Evolutionary conservation across 2,329 filamentous ascomycete genomes (phyloP).

Genomic region (Apiospora kogelbergensis): DNA sequence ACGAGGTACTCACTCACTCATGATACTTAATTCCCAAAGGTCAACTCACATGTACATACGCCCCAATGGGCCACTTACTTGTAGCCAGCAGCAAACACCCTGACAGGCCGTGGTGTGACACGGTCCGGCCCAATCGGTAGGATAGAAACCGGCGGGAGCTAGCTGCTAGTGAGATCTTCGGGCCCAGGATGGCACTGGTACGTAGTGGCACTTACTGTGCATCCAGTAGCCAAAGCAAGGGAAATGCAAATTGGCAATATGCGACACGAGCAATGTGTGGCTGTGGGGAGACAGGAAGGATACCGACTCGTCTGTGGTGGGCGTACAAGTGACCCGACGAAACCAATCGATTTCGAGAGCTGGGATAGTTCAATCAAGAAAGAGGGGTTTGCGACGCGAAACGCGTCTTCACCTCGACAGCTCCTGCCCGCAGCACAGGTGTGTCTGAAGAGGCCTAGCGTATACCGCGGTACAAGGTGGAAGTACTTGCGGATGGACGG

Average conservation of each 20-base stretch:
- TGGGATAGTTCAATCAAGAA: not conserved
- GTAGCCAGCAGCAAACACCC: not conserved
- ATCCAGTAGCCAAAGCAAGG: too few relatives aligned
- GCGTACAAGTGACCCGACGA: not conserved
- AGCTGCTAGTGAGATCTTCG: not conserved
- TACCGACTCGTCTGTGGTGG: not conserved
- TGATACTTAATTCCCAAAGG: not conserved
- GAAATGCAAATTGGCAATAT: not conserved
- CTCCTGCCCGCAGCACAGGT: not conserved
- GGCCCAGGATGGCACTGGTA: not conserved
- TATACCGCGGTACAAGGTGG: not conserved
- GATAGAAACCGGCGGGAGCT: not conserved
- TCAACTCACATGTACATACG: not conserved
- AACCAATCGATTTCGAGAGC: not conserved
- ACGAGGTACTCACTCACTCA: not conserved
- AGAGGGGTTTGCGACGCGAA: constrained; percentile 1
- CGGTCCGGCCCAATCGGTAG: not conserved
- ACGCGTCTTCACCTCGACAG: not conserved
- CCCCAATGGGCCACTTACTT: not conserved
- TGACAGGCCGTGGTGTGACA: not conserved
- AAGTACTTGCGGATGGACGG: not conserved
- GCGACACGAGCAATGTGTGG: not conserved
- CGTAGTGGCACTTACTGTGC: not conserved
- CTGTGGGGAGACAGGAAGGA: not conserved
- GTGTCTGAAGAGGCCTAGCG: not conserved